These are phyloP conservation scores for Codiaeum variegatum DNA, from an alignment of 441 rosid genomes.

Conservation along the genomic window DNA sequence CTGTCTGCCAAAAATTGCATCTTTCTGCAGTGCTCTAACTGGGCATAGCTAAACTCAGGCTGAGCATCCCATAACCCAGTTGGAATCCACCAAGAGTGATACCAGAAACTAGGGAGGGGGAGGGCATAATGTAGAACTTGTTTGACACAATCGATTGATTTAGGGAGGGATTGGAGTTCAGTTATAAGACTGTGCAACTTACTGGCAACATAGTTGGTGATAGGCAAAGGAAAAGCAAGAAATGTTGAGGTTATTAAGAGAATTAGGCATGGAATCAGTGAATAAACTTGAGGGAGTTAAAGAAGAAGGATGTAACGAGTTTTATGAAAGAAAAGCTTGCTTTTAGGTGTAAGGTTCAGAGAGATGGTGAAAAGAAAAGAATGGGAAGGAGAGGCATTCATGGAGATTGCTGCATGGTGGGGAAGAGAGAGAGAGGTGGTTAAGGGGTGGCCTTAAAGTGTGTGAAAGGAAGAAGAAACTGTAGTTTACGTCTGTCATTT, in stretches of 20 bases:
- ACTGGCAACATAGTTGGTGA: constrained; percentile 38
- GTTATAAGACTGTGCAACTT: constrained; percentile 47
- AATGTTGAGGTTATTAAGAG: constrained; percentile 8
- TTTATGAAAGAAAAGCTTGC: background rate
- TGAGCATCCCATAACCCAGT: constrained; percentile 93
- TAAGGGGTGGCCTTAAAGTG: background rate
- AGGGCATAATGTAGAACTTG: constrained; percentile 61
- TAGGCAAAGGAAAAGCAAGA: constrained; percentile 43
- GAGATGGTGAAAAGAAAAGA: constrained; percentile 10
- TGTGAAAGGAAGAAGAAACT: background rate
- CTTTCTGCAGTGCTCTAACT: constrained; percentile 52
- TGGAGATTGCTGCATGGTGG: constrained; percentile 30
- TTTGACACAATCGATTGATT: constrained; percentile 59
- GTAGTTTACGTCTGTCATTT: no score
- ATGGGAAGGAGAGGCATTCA: constrained; percentile 27
- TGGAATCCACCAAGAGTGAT: constrained; percentile 51
- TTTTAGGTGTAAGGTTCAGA: constrained; percentile 19
- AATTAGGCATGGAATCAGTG: constrained; percentile 24
- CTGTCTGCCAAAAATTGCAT: constrained; percentile 76
- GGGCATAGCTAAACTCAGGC: constrained; percentile 83
- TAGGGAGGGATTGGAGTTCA: constrained; percentile 60
- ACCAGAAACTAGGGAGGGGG: constrained; percentile 45
- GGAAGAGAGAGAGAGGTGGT: background rate
- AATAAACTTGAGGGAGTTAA: constrained; percentile 32
- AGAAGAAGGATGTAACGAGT: constrained; percentile 22